Percentiles rank a stretch among this genome's conserved stretches.
Conservation (phyloP, 2,329 filamentous ascomycete genomes). For the Knufia fluminis region DNA sequence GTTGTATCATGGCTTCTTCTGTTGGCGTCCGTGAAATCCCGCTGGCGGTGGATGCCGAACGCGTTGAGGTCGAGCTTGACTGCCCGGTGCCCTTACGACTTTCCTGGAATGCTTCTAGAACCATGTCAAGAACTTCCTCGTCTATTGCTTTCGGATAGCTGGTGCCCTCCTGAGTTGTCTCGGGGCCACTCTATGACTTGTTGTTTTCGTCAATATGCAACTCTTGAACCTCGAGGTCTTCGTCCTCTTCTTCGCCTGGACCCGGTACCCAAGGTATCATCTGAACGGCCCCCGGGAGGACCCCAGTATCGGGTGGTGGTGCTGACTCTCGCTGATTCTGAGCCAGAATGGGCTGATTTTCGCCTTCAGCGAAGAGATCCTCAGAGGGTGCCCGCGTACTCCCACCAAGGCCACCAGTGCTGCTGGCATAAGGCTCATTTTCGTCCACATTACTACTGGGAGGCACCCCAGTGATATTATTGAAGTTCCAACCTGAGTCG, state of each 20-base stretch:
- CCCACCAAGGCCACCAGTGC: slow-evolving; percentile 7
- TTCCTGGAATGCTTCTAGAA: no score
- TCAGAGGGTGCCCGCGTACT: slow-evolving; percentile 1
- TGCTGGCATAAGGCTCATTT: not conserved
- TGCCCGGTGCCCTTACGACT: no score
- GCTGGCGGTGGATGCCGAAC: no score
- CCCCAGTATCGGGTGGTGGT: not conserved
- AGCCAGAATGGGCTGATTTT: slow-evolving; percentile 3
- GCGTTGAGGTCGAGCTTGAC: no score
- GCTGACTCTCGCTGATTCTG: not conserved
- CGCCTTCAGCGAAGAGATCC: not conserved
- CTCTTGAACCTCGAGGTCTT: slow-evolving; percentile 9
- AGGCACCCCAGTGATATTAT: no score
- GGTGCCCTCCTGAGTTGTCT: not conserved
- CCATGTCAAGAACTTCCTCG: no score
- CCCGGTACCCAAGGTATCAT: no score
- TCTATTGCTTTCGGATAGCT: no score
- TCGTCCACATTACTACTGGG: slow-evolving; percentile 8
- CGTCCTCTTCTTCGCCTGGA: slow-evolving; percentile 8
- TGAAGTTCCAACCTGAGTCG: not conserved
- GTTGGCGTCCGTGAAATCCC: no score
- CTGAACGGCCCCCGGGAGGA: no score
- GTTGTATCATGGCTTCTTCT: no score
- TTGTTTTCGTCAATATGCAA: slow-evolving; percentile 5
- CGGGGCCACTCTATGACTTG: not conserved